A percentile compares a stretch with the other conserved stretches of the same genome.
Evolutionary conservation across 2,329 filamentous ascomycete species (phyloP).

Genomic region (Colletotrichum musicola): DNA sequence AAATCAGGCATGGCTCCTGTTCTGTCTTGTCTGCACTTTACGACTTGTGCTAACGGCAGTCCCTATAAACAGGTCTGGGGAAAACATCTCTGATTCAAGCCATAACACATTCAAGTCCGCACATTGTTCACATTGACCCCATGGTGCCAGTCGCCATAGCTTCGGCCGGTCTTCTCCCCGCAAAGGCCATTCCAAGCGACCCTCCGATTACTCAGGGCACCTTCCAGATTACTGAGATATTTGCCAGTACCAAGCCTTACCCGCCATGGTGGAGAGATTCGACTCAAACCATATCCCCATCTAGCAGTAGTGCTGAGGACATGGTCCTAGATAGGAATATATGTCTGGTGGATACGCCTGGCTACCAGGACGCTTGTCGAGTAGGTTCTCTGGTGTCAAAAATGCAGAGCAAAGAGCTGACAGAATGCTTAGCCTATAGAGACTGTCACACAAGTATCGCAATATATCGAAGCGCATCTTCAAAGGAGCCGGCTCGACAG

Average conservation of each 20-base stretch:
- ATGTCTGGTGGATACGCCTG: constrained; percentile 90
- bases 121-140: constrained; percentile 93
- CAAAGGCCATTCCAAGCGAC: not conserved
- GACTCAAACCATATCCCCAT: constrained; percentile 70
- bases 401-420: constrained; percentile 12
- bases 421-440: constrained; percentile 55
- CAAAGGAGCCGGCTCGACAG: constrained; percentile 70
- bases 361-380: constrained; percentile 66
- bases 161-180: constrained; percentile 20
- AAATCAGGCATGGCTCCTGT: constrained; percentile 69
- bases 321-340: constrained; percentile 89
- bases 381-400: constrained; percentile 53
- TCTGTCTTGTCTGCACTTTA: constrained; percentile 32
- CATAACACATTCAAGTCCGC: constrained; percentile 86
- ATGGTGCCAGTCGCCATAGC: constrained; percentile 48
- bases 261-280: constrained; percentile 91
- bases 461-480: constrained; percentile 81
- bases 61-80: constrained; percentile 72
- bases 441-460: constrained; percentile 69
- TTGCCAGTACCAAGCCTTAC: constrained; percentile 86
- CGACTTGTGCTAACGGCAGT: constrained; percentile 30
- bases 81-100: constrained; percentile 92
- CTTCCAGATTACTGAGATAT: constrained; percentile 72
- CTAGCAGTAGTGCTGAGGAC: constrained; percentile 69
- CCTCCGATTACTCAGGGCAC: constrained; percentile 19